Conservation (phyloP, 768 basidiomycete species). For the Symmetrospora coprosmae region DNA sequence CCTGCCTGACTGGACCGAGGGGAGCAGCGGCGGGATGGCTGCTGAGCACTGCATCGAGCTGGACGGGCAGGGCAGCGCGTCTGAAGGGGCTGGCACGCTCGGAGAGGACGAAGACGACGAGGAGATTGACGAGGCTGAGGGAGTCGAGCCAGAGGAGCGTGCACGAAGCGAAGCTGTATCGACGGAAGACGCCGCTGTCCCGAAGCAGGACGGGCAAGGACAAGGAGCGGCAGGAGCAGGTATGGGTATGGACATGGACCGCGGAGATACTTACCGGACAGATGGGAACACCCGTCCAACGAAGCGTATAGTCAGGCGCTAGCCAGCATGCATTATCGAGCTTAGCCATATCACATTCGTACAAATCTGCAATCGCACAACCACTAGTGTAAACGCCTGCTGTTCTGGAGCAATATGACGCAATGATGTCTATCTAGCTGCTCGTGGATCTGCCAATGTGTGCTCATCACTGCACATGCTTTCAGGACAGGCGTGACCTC, state of each 20-base stretch:
- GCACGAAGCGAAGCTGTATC: neutral
- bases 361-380: no score
- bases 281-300: conserved; percentile 8
- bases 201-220: neutral
- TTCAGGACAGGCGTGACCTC: no score
- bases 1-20: conserved; percentile 6
- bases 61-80: no score
- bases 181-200: neutral
- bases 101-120: neutral
- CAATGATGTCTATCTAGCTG: no score
- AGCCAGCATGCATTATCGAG: no score
- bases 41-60: neutral
- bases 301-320: conserved; percentile 8
- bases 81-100: no score
- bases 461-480: no score
- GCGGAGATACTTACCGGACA: neutral
- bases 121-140: neutral
- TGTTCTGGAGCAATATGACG: no score
- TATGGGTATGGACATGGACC: conserved; percentile 13
- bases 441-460: no score
- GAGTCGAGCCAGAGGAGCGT: neutral
- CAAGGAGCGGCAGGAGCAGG: neutral
- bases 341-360: no score
- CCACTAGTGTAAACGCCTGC: no score
- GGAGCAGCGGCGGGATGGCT: neutral